Percentiles rank a stretch among this genome's conserved stretches.
These are phyloP conservation scores for Kalaharituber pfeilii DNA, from an alignment of 2,329 filamentous ascomycete genomes.

Conservation along the genomic window DNA sequence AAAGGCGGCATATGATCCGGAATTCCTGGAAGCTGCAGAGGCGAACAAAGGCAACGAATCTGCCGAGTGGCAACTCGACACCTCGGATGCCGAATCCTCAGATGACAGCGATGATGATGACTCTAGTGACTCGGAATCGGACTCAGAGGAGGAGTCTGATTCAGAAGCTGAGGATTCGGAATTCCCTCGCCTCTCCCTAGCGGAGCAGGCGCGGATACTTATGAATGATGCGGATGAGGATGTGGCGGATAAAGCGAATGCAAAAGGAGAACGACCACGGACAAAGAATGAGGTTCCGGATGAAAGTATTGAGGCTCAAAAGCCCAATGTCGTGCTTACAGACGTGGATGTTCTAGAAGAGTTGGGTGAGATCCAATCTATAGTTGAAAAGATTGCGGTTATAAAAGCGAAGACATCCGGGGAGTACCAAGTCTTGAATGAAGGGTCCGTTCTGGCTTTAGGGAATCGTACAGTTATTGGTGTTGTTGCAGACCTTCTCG, in stretches of 20 bases:
- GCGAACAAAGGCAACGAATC: slow-evolving; percentile 33
- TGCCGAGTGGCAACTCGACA: slow-evolving; percentile 73
- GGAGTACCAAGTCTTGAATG: slow-evolving; percentile 70
- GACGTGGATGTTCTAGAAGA: slow-evolving; percentile 58
- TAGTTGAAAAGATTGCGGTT: slow-evolving; percentile 62
- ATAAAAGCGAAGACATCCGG: slow-evolving; percentile 64
- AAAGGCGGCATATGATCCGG: slow-evolving; percentile 7
- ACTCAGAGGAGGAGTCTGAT: not conserved
- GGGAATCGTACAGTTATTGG: slow-evolving; percentile 61
- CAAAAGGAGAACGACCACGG: slow-evolving; percentile 36
- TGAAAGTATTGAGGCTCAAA: slow-evolving; percentile 24
- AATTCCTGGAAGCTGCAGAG: slow-evolving; percentile 18
- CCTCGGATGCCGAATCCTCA: slow-evolving; percentile 49
- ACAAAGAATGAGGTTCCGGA: slow-evolving; percentile 64
- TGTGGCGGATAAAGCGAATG: slow-evolving; percentile 51
- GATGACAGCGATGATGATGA: slow-evolving; percentile 40
- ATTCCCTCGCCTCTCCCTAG: slow-evolving; percentile 51
- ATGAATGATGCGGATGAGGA: slow-evolving; percentile 52
- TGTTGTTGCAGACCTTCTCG: slow-evolving; percentile 67
- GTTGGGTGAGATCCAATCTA: slow-evolving; percentile 56
- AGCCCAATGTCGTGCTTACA: slow-evolving; percentile 59
- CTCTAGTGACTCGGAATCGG: slow-evolving; percentile 31
- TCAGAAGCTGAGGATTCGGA: not conserved
- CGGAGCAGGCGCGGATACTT: slow-evolving; percentile 66
- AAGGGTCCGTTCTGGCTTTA: slow-evolving; percentile 65